phyloP scores from a whole-genome alignment of 805 yeast genomes.

The Lachancea fermentati region DNA sequence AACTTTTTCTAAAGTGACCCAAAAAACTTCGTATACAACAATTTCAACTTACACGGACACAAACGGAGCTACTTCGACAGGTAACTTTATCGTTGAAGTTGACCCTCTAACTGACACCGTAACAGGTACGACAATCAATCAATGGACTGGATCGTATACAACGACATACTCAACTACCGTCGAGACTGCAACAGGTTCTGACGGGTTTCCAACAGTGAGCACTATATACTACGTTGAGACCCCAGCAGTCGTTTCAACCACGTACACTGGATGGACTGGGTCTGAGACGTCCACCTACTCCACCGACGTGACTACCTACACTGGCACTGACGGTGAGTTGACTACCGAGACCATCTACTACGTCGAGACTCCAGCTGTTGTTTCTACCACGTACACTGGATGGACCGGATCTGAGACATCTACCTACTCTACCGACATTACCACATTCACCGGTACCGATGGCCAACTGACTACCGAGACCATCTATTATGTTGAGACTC shows the following conservation, averaged over 20 bases:
- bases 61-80: constrained; percentile 10
- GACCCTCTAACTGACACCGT: constrained; percentile 8
- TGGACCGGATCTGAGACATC: constrained; percentile 9
- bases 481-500: constrained; percentile 12
- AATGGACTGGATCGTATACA: constrained; percentile 9
- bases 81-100: constrained; percentile 9
- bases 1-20: constrained; percentile 1
- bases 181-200: constrained; percentile 6
- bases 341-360: constrained; percentile 11
- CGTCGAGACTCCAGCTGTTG: constrained; percentile 8
- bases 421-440: constrained; percentile 10
- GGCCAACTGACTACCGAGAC: constrained; percentile 12
- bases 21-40: neutral
- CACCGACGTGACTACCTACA: constrained; percentile 9
- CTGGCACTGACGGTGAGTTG: no score
- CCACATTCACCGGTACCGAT: constrained; percentile 8
- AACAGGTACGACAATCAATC: constrained; percentile 7
- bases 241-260: constrained; percentile 5
- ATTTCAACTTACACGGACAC: constrained; percentile 7
- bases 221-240: constrained; percentile 12
- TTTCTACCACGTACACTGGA: constrained; percentile 7
- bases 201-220: constrained; percentile 12
- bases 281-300: constrained; percentile 12
- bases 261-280: constrained; percentile 15
- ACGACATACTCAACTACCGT: constrained; percentile 11